Evolutionary conservation across 2,329 filamentous ascomycete genomes (phyloP).

Genomic region (Aspergillus candidus): DNA sequence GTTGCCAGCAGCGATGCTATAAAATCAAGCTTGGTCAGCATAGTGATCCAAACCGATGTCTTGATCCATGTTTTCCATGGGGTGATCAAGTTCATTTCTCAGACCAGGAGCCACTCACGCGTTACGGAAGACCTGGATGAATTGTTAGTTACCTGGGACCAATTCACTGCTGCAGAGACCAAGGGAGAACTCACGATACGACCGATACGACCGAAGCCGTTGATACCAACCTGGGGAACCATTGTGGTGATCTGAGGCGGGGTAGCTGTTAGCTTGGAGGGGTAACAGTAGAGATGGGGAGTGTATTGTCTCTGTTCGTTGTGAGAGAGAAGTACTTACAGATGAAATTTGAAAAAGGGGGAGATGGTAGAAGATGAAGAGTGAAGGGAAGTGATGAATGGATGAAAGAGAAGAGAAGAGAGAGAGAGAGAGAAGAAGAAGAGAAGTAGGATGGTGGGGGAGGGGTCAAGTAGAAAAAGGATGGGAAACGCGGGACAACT

Average conservation of each 20-base stretch:
- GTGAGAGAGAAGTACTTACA: conserved; percentile 1
- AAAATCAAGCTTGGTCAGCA: conserved; percentile 1
- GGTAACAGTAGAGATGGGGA: background rate
- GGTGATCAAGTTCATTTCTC: background rate
- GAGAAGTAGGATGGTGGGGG: conserved; percentile 21
- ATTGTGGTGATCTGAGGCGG: conserved; percentile 28
- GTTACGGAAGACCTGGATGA: conserved; percentile 78
- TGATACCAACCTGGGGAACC: conserved; percentile 76
- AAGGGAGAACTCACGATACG: conserved; percentile 59
- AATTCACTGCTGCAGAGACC: background rate
- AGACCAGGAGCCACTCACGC: conserved; percentile 51
- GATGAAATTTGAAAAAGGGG: background rate
- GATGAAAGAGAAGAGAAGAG: conserved; percentile 11
- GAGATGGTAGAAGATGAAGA: conserved; percentile 4
- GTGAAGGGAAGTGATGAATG: conserved; percentile 3
- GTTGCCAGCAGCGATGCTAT: conserved; percentile 72
- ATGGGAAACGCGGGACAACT: conserved; percentile 15
- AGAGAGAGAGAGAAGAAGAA: conserved; percentile 11
- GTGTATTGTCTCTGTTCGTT: too few species aligned
- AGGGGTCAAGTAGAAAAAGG: conserved; percentile 25
- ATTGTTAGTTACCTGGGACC: conserved; percentile 17
- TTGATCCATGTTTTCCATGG: background rate
- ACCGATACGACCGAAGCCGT: conserved; percentile 99
- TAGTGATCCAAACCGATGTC: background rate
- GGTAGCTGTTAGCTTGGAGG: conserved; percentile 23